phyloP scores from a whole-genome alignment of 2,329 filamentous ascomycete genomes.

The Chaetomium sp. region DNA sequence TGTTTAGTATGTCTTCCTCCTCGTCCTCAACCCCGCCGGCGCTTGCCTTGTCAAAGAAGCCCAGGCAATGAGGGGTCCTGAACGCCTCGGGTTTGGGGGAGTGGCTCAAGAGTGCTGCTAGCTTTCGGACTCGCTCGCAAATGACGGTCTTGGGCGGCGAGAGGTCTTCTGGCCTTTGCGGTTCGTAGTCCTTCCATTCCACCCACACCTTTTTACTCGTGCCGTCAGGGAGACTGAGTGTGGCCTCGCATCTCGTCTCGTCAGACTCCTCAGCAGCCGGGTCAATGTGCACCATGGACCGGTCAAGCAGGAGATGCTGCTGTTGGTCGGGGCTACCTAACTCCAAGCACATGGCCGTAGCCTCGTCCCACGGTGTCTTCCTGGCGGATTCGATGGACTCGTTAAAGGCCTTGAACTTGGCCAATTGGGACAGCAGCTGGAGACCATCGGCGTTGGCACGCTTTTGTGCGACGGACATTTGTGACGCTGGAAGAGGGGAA shows the following conservation, averaged over 20 bases:
- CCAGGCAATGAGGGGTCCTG: slow-evolving; percentile 53
- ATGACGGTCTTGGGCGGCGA: slow-evolving; percentile 48
- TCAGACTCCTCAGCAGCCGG: slow-evolving; percentile 40
- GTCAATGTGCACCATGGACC: slow-evolving; percentile 42
- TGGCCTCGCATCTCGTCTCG: slow-evolving; percentile 45
- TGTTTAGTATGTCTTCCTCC: slow-evolving; percentile 47
- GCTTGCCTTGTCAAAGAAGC: slow-evolving; percentile 51
- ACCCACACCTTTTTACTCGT: slow-evolving; percentile 48
- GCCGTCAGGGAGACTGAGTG: slow-evolving; percentile 42
- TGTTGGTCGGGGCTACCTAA: slow-evolving; percentile 42
- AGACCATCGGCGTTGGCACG: slow-evolving; percentile 46
- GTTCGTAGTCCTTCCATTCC: slow-evolving; percentile 55
- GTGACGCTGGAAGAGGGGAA: slow-evolving; percentile 27
- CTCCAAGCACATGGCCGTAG: slow-evolving; percentile 44
- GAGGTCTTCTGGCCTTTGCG: slow-evolving; percentile 38
- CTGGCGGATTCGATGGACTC: slow-evolving; percentile 47
- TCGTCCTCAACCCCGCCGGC: slow-evolving; percentile 34
- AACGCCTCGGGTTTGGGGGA: slow-evolving; percentile 53
- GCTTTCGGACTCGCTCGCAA: slow-evolving; percentile 49
- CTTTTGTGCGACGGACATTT: slow-evolving; percentile 42
- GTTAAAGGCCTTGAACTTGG: slow-evolving; percentile 56
- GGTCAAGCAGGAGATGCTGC: slow-evolving; percentile 42
- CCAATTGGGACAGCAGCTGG: slow-evolving; percentile 47
- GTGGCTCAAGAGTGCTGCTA: slow-evolving; percentile 52
- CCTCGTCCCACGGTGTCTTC: slow-evolving; percentile 41